Evolutionary conservation across 805 yeast species (phyloP).

Genomic region (Yarrowia sp.): DNA sequence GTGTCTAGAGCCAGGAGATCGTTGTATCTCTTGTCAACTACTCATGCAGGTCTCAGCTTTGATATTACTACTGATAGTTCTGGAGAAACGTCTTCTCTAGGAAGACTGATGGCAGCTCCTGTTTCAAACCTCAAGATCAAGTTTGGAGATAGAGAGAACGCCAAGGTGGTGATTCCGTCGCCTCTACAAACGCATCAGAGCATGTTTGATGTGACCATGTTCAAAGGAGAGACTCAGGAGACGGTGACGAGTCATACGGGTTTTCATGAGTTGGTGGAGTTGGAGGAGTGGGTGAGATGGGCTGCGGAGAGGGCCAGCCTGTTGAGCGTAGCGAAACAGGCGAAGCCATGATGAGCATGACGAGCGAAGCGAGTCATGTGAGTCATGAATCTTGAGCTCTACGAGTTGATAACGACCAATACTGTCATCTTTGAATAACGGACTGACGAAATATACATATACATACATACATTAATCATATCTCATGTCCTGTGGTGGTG

Average conservation of each 20-base stretch:
- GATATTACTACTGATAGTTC: constrained; percentile 27
- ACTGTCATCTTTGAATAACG: too few species aligned
- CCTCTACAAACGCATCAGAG: constrained; percentile 34
- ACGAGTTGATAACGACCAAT: too few species aligned
- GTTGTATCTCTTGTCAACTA: constrained; percentile 32
- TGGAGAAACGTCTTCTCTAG: constrained; percentile 29
- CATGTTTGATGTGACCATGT: constrained; percentile 32
- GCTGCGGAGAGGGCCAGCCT: constrained; percentile 26
- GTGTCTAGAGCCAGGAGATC: constrained; percentile 31
- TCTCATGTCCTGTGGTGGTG: too few species aligned
- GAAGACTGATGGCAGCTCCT: constrained; percentile 33
- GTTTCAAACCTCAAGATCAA: constrained; percentile 29
- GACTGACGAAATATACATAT: too few species aligned
- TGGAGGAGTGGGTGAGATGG: constrained; percentile 42
- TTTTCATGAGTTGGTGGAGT: constrained; percentile 39
- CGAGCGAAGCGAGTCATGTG: too few species aligned
- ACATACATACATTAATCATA: too few species aligned
- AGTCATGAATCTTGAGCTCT: too few species aligned
- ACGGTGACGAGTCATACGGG: constrained; percentile 31
- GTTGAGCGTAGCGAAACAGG: too few species aligned
- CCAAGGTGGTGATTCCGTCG: constrained; percentile 32
- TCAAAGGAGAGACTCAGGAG: constrained; percentile 24
- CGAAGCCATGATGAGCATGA: too few species aligned
- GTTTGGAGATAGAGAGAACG: constrained; percentile 18
- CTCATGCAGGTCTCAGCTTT: constrained; percentile 29